These are phyloP conservation scores for Sporodiniella umbellata DNA, from an alignment of 371 early-diverging fungal species.

Conservation along the genomic window DNA sequence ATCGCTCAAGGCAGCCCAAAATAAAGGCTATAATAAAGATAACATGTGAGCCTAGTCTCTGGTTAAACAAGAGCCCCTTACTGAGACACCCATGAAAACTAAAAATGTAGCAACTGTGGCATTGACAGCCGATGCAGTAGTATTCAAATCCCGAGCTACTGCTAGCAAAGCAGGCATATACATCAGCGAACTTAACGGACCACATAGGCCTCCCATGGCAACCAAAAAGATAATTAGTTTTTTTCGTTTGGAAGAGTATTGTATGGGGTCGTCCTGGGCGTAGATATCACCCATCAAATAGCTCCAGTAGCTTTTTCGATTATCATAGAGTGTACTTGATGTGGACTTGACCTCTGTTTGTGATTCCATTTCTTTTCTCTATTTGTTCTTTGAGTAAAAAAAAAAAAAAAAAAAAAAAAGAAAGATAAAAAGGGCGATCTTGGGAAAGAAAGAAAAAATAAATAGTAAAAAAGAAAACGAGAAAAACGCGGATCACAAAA, in stretches of 20 bases:
- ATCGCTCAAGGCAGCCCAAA: constrained; percentile 70
- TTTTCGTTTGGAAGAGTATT: constrained; percentile 25
- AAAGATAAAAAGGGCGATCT: too few species aligned
- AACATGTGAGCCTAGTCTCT: background rate
- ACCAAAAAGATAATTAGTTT: constrained; percentile 33
- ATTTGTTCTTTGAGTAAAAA: too few species aligned
- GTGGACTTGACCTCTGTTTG: too few species aligned
- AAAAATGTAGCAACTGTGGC: constrained; percentile 40
- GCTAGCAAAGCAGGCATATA: constrained; percentile 43
- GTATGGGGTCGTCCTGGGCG: constrained; percentile 30
- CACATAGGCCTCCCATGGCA: constrained; percentile 25
- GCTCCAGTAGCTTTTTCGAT: constrained; percentile 5
- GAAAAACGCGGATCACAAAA: too few species aligned
- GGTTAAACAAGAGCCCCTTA: too few species aligned
- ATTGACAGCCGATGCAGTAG: constrained; percentile 29
- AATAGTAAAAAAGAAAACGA: too few species aligned
- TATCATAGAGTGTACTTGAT: background rate
- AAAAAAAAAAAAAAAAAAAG: too few species aligned
- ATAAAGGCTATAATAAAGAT: constrained; percentile 32
- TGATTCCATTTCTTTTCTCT: too few species aligned
- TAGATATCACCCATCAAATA: constrained; percentile 15
- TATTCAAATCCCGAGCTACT: constrained; percentile 30
- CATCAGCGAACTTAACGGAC: constrained; percentile 36
- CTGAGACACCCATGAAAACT: constrained; percentile 35
- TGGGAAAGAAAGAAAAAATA: too few species aligned